Percentiles rank a stretch among this genome's conserved stretches.
Evolutionary conservation across 225 moss, liverwort and hornwort species (phyloP).

Genomic region (Sphagnum tenellum): DNA sequence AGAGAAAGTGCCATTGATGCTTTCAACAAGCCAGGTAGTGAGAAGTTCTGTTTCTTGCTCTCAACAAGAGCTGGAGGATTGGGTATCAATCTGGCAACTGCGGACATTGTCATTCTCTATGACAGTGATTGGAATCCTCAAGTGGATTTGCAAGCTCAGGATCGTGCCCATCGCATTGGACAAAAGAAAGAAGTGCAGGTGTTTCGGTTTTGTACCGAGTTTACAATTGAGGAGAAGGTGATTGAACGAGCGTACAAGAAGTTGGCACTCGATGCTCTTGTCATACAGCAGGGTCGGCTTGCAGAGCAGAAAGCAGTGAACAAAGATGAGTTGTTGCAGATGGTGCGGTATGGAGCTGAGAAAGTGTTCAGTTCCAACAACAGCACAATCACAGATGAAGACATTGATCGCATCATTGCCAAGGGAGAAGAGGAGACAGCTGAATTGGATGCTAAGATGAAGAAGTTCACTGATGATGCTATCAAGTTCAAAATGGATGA

Average conservation of each 20-base stretch:
- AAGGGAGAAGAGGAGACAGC: constrained; percentile 99
- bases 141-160: constrained; percentile 98
- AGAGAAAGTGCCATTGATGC: constrained; percentile 95
- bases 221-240: constrained; percentile 97
- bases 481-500: constrained; percentile 99
- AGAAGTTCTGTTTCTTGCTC: constrained; percentile 92
- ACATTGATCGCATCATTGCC: constrained; percentile 98
- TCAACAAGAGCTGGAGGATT: constrained; percentile 97
- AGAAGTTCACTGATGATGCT: constrained; percentile 99
- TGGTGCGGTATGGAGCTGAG: constrained; percentile 98
- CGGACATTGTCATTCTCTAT: constrained; percentile 92
- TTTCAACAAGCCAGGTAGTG: constrained; percentile 75
- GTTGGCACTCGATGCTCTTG: constrained; percentile 93
- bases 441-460: constrained; percentile 99
- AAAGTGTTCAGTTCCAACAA: constrained; percentile 98
- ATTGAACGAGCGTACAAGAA: constrained; percentile 99
- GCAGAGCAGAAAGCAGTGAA: constrained; percentile 99
- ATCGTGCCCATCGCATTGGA: constrained; percentile 98
- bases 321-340: constrained; percentile 96
- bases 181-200: constrained; percentile 99
- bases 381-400: constrained; percentile 98
- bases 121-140: constrained; percentile 99
- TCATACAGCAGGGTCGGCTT: constrained; percentile 97
- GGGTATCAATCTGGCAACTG: constrained; percentile 99
- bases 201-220: constrained; percentile 98